phyloP scores from a whole-genome alignment of 2,329 filamentous ascomycete genomes.

The Alternaria infectoria region DNA sequence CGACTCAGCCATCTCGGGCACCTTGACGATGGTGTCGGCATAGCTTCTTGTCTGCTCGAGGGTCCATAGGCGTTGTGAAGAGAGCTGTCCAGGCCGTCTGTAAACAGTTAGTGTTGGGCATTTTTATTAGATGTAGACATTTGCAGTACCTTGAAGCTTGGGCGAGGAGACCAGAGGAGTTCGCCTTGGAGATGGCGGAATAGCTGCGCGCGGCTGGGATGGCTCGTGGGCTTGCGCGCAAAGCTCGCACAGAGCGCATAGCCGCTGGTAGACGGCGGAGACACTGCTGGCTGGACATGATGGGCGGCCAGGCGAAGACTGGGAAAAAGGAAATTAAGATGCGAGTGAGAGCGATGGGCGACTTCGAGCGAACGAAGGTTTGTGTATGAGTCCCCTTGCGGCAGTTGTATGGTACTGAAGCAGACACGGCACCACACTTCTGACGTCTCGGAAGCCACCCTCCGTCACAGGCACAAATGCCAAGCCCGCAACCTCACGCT shows the following conservation, averaged over 20 bases:
- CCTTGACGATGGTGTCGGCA: conserved; percentile 87
- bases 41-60: conserved; percentile 46
- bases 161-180: conserved; percentile 40
- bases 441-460: conserved; percentile 36
- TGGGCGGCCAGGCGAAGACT: conserved; percentile 14
- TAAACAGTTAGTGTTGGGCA: conserved; percentile 17
- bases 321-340: conserved; percentile 13
- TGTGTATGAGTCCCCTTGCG: conserved; percentile 21
- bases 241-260: conserved; percentile 37
- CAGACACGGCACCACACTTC: conserved; percentile 28
- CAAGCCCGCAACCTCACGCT: conserved; percentile 35
- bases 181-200: conserved; percentile 42
- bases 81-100: conserved; percentile 40
- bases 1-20: conserved; percentile 97
- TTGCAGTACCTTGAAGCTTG: conserved; percentile 35
- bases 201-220: conserved; percentile 41
- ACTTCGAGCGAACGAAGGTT: conserved; percentile 7
- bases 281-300: conserved; percentile 49
- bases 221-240: conserved; percentile 39
- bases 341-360: conserved; percentile 13
- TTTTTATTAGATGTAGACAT: background rate
- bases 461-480: conserved; percentile 31
- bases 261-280: conserved; percentile 43
- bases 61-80: conserved; percentile 32
- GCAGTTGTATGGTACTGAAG: conserved; percentile 33